Evolutionary conservation across 345 rosid genomes (phyloP).

Genomic region (Aegle marmelos): DNA sequence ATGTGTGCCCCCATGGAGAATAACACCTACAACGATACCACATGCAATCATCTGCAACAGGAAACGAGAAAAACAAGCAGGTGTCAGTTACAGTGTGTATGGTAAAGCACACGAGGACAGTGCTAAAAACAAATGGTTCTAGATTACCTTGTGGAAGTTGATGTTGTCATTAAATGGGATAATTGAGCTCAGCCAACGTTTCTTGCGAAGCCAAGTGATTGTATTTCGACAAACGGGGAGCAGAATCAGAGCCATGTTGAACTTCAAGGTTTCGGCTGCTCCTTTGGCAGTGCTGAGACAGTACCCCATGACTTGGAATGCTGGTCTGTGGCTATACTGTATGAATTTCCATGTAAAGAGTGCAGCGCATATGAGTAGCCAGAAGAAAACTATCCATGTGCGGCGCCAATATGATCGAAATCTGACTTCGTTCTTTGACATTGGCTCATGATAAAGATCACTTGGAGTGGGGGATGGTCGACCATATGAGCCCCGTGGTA

Average conservation of each 20-base stretch:
- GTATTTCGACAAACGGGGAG: constrained; percentile 55
- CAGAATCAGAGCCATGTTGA: constrained; percentile 57
- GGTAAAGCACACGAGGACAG: too few relatives aligned
- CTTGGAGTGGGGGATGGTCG: neutral
- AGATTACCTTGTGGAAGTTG: constrained; percentile 50
- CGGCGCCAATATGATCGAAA: constrained; percentile 48
- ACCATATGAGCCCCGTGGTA: constrained; percentile 13
- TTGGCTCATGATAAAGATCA: constrained; percentile 12
- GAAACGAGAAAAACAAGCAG: neutral
- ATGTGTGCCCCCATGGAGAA: constrained; percentile 58
- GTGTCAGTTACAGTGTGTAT: neutral
- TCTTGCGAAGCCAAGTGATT: constrained; percentile 46
- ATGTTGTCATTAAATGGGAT: constrained; percentile 54
- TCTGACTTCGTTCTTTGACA: constrained; percentile 30
- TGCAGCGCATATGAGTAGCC: constrained; percentile 34
- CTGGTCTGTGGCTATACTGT: constrained; percentile 42
- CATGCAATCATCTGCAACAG: constrained; percentile 42
- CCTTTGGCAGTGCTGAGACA: constrained; percentile 61
- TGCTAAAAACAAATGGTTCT: neutral
- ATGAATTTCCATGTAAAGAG: constrained; percentile 57
- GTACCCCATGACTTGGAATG: constrained; percentile 58
- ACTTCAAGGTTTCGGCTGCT: constrained; percentile 57
- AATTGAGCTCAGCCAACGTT: constrained; percentile 27
- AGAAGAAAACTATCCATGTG: constrained; percentile 37
- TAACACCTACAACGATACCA: constrained; percentile 52